phyloP scores from a whole-genome alignment of 768 basidiomycete species.

The Psilocybe subaeruginosa region DNA sequence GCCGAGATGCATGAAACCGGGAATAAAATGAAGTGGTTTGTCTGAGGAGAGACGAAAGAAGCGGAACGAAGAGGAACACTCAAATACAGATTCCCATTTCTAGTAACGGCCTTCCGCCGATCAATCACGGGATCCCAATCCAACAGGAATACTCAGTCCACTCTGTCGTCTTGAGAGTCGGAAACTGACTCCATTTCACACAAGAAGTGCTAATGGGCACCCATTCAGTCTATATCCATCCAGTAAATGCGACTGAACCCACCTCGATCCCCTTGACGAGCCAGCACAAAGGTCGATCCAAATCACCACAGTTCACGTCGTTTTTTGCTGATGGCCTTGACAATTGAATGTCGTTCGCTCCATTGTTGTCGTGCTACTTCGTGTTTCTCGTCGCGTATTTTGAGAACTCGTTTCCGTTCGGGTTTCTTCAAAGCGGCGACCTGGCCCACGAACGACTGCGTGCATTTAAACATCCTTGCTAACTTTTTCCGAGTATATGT shows the following conservation, averaged over 20 bases:
- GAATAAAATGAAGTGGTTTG: conserved; percentile 21
- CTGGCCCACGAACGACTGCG: conserved; percentile 64
- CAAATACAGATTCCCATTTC: conserved; percentile 29
- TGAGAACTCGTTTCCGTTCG: conserved; percentile 45
- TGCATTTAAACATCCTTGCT: conserved; percentile 79
- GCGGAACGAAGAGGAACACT: conserved; percentile 32
- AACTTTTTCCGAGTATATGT: conserved; percentile 65
- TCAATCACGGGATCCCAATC: conserved; percentile 29
- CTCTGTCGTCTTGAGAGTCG: background rate
- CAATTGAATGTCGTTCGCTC: conserved; percentile 70
- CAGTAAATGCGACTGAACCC: background rate
- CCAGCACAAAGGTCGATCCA: background rate
- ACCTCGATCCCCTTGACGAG: conserved; percentile 5
- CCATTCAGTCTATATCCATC: background rate
- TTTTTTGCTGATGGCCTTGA: conserved; percentile 66
- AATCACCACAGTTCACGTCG: conserved; percentile 74
- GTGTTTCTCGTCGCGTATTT: conserved; percentile 48
- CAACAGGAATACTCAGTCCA: conserved; percentile 1
- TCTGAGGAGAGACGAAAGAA: conserved; percentile 22
- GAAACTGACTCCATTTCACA: conserved; percentile 7
- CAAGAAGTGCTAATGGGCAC: conserved; percentile 1
- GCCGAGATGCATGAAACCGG: conserved; percentile 24
- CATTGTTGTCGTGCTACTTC: conserved; percentile 55
- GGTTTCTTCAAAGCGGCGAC: conserved; percentile 64
- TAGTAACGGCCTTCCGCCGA: conserved; percentile 38